A percentile compares a stretch with the other conserved stretches of the same genome.
phyloP scores from a whole-genome alignment of 345 rosid species.

The Heritiera fomes region DNA sequence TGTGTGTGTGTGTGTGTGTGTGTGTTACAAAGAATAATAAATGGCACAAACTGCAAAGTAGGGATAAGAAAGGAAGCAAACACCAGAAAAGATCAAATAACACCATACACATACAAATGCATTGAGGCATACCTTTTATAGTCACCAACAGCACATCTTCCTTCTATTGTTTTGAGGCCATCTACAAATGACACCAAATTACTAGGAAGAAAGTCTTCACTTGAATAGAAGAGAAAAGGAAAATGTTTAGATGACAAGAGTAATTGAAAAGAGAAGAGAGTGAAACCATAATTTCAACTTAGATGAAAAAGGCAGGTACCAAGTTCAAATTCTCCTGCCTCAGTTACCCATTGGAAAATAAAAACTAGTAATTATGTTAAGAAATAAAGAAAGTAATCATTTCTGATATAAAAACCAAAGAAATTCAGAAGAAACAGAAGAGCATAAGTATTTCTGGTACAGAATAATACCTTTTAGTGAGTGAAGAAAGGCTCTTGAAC shows the following conservation, averaged over 20 bases:
- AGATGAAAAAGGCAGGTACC: neutral
- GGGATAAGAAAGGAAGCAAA: neutral
- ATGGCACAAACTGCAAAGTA: too few species aligned
- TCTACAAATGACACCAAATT: constrained; percentile 38
- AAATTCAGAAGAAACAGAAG: neutral
- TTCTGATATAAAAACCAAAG: neutral
- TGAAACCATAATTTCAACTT: neutral
- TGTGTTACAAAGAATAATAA: too few species aligned
- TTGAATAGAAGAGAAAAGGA: neutral
- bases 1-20: too few species aligned
- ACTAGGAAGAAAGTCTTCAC: neutral
- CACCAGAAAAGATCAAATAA: neutral
- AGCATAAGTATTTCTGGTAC: neutral
- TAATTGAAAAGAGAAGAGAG: neutral
- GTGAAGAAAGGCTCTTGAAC: constrained; percentile 80
- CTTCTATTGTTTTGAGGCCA: constrained; percentile 63
- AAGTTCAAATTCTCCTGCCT: neutral
- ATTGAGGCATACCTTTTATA: constrained; percentile 47
- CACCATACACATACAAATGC: neutral
- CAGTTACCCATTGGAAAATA: neutral
- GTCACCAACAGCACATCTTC: constrained; percentile 75
- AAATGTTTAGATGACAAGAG: neutral
- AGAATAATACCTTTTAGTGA: constrained; percentile 48
- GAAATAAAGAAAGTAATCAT: neutral
- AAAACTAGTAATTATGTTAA: neutral